These are phyloP conservation scores for Cyclotella distinguenda DNA, from an alignment of 108 stramenopile genomes.

Conservation along the genomic window DNA sequence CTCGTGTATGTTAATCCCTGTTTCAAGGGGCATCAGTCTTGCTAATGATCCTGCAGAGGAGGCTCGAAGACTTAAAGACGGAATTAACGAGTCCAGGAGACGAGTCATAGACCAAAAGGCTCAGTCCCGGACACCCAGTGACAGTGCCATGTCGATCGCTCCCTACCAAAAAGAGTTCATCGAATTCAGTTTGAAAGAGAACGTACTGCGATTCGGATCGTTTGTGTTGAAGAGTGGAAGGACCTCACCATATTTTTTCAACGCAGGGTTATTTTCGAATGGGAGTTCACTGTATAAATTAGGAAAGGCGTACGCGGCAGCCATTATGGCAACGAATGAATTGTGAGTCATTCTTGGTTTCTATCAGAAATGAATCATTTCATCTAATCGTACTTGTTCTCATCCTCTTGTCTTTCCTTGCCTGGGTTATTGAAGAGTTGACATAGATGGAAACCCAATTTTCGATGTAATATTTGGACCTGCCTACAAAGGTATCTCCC, in stretches of 20 bases:
- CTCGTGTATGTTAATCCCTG: constrained; percentile 88
- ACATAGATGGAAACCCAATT: constrained; percentile 55
- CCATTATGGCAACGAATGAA: constrained; percentile 83
- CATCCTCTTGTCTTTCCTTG: too few relatives aligned
- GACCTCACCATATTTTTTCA: constrained; percentile 99
- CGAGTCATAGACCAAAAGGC: constrained; percentile 5
- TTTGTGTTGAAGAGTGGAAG: constrained; percentile 98
- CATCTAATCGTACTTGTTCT: constrained; percentile 3
- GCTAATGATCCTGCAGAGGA: constrained; percentile 82
- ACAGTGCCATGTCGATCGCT: constrained; percentile 38
- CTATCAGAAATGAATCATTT: neutral
- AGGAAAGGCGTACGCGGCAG: constrained; percentile 88
- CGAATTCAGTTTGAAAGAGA: constrained; percentile 85
- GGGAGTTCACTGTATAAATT: constrained; percentile 83
- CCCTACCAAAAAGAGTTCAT: constrained; percentile 92
- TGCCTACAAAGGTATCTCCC: constrained; percentile 99
- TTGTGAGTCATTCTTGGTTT: constrained; percentile 61
- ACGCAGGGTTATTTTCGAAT: constrained; percentile 92
- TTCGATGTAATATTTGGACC: constrained; percentile 99
- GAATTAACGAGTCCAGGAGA: constrained; percentile 56
- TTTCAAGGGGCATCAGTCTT: constrained; percentile 88
- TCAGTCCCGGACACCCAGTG: neutral
- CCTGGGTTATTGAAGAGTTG: constrained; percentile 36
- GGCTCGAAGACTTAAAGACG: constrained; percentile 77
- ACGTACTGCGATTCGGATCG: constrained; percentile 93